Evolutionary conservation across 2,329 filamentous ascomycete species (phyloP), one percentile per base, ranked within the genome.

Genomic region (Cytospora paraplurivora): DNA sequence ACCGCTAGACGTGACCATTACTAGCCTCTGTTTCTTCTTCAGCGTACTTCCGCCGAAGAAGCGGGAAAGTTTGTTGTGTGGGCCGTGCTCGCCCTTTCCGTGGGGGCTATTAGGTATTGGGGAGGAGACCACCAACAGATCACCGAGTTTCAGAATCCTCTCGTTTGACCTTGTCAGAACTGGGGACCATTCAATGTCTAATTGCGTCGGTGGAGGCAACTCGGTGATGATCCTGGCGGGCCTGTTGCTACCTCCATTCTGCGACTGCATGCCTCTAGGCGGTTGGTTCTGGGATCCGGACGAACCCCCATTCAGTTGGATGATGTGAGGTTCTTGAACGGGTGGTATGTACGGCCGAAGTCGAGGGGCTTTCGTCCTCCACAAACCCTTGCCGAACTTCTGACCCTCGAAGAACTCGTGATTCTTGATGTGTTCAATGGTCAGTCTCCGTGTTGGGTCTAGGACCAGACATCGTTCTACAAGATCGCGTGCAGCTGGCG

Each of bases 131-230:
- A 99, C 93, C 75, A 93, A 85, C 67, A 97, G 79, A 71, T 99
- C 97, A 2, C 95, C 95, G 27, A 99, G 81, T 75, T 96, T 97
- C 67, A 99, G 76, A 69, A 99, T 99, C 41, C 95, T 87, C 76
- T 99, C 95, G 72, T 98, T 97, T 65, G 87, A 89, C 71, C 89
- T 88, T 11, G 91, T 97, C 62, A 99, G 80, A 5, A 99, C 93
- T 0, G 95, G 95, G 0, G 94, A 97, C 95, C 95, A 99, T 76
- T 99, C 95, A 63, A 99, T 96, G 72, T 99, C 95, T 33, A 99
- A 81, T 75, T 98, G 95, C 57, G 91, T 97, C 0, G 95, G 95
- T n/a, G 95, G 94, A 17, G 95, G 93, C 11, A 99, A 82, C 75
- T 99, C 95, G 1, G 95, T 98, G 66, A 99, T 96, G 65, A 97